phyloP scores from a whole-genome alignment of 345 rosid species.

The Barbarea vulgaris region DNA sequence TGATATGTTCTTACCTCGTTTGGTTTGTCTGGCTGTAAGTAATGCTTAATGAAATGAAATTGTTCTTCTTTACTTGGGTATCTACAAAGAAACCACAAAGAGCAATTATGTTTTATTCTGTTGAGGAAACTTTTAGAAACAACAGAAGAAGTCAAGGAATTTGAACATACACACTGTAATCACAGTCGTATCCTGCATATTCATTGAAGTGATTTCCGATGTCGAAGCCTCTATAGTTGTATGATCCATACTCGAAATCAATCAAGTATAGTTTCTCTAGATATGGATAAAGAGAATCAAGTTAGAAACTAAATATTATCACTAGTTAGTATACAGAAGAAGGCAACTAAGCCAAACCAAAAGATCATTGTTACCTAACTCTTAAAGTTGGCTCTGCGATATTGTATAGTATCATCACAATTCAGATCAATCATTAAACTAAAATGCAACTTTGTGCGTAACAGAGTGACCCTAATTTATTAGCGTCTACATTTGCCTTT shows the following conservation, averaged over 20 bases:
- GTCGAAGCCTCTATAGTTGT: constrained; percentile 91
- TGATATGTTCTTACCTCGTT: constrained; percentile 51
- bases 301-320: neutral
- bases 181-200: constrained; percentile 95
- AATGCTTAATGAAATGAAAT: constrained; percentile 82
- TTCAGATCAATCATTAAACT: constrained; percentile 15
- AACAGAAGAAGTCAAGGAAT: constrained; percentile 19
- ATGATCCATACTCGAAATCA: constrained; percentile 95
- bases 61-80: constrained; percentile 85
- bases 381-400: neutral
- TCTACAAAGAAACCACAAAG: constrained; percentile 47
- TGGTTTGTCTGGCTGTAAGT: constrained; percentile 72
- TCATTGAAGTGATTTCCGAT: constrained; percentile 96
- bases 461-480: neutral
- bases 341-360: neutral
- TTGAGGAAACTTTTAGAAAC: constrained; percentile 6
- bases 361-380: neutral
- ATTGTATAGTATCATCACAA: neutral
- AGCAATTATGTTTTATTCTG: constrained; percentile 20
- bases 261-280: constrained; percentile 85
- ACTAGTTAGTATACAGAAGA: constrained; percentile 14
- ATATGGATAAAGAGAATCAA: constrained; percentile 27
- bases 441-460: neutral
- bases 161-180: constrained; percentile 72
- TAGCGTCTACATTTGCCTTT: neutral